These are phyloP conservation scores for Monosporozyma aquatica DNA, from an alignment of 805 yeast genomes.

Conservation along the genomic window DNA sequence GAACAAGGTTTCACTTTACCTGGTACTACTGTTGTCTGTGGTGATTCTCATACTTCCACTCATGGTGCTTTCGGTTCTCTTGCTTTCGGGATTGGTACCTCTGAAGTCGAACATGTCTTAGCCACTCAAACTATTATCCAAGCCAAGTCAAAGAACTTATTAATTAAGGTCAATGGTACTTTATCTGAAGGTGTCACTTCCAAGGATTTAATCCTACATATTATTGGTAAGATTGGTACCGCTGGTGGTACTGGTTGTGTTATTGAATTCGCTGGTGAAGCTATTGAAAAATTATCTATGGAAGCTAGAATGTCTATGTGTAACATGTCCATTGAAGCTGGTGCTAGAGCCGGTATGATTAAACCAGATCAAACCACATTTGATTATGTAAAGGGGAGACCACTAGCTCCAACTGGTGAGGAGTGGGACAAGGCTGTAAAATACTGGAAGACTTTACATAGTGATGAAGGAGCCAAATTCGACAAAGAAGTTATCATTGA, in stretches of 20 bases:
- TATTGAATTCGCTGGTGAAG: conserved; percentile 94
- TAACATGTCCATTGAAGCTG: conserved; percentile 98
- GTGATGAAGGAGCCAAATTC: conserved; percentile 86
- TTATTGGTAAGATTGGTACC: conserved; percentile 94
- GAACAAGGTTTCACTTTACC: conserved; percentile 98
- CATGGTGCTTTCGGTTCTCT: conserved; percentile 98
- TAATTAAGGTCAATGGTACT: conserved; percentile 76
- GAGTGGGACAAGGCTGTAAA: conserved; percentile 92
- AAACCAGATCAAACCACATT: conserved; percentile 89
- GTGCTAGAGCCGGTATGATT: conserved; percentile 99
- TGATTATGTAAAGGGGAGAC: conserved; percentile 85
- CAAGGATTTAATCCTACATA: conserved; percentile 88
- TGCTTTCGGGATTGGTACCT: conserved; percentile 98
- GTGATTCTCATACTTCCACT: conserved; percentile 97
- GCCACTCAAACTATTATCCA: conserved; percentile 97
- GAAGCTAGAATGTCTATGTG: conserved; percentile 99
- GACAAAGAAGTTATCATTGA: conserved; percentile 76
- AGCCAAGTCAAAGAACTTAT: conserved; percentile 92
- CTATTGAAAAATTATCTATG: conserved; percentile 82
- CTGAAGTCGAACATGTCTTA: conserved; percentile 97
- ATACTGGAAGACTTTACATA: conserved; percentile 83
- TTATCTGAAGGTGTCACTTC: conserved; percentile 87
- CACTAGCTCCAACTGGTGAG: conserved; percentile 86
- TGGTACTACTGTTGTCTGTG: conserved; percentile 98
- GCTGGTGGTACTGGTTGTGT: conserved; percentile 99